Evolutionary conservation across 2,329 filamentous ascomycete genomes (phyloP).

Genomic region (Ceratocystis papillata): DNA sequence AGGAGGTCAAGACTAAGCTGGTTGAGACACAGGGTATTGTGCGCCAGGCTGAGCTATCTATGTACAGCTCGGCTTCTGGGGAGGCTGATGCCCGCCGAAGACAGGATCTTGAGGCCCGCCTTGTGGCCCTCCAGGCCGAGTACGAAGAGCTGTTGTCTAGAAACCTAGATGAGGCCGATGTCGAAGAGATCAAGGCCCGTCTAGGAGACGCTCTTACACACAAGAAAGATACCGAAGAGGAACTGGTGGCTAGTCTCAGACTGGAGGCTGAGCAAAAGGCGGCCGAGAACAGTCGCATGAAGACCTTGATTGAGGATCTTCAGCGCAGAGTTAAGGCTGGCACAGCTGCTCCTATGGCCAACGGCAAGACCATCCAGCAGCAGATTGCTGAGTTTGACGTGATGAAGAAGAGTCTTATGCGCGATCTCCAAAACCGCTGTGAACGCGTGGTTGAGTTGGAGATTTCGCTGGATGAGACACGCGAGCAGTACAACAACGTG

Average conservation of each 20-base stretch:
- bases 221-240: slow-evolving; percentile 60
- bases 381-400: slow-evolving; percentile 97
- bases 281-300: slow-evolving; percentile 72
- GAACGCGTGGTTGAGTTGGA: slow-evolving; percentile 96
- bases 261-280: slow-evolving; percentile 64
- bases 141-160: slow-evolving; percentile 74
- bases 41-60: slow-evolving; percentile 78
- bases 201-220: slow-evolving; percentile 67
- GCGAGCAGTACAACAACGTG: slow-evolving; percentile 98
- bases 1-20: slow-evolving; percentile 64
- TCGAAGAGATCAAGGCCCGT: slow-evolving; percentile 71
- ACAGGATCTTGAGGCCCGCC: slow-evolving; percentile 64
- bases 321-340: slow-evolving; percentile 61
- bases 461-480: slow-evolving; percentile 91
- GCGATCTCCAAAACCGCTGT: slow-evolving; percentile 94
- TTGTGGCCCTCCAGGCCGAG: slow-evolving; percentile 64
- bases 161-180: slow-evolving; percentile 66
- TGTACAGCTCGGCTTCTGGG: slow-evolving; percentile 58
- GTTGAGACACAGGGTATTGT: slow-evolving; percentile 87
- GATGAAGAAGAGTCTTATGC: slow-evolving; percentile 99
- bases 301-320: slow-evolving; percentile 67
- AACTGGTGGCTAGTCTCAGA: slow-evolving; percentile 67
- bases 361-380: slow-evolving; percentile 88
- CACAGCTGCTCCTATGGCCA: slow-evolving; percentile 49
- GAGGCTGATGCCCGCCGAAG: slow-evolving; percentile 57